Base-by-base conservation (phyloP, 768 basidiomycete genomes). In the Mycena belliarum region DNA sequence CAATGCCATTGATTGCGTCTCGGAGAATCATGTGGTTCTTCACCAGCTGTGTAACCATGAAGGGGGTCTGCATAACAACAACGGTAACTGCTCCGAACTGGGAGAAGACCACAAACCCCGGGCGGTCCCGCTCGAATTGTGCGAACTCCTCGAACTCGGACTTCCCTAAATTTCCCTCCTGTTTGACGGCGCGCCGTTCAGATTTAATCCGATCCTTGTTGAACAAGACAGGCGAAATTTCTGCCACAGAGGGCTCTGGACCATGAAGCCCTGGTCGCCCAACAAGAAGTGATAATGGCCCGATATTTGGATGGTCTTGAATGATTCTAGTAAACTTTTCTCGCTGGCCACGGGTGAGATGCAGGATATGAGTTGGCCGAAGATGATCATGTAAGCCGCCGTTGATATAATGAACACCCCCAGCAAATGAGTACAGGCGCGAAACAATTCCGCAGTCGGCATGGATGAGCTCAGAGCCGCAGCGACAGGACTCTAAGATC, bases 1-100 rank as follows among this genome's bases (percentile, higher is more conserved):
- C 67, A 24, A 73, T 49, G 0, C 75, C 74, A 61, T 74, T 74
- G 25, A 74, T 47, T 8, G 73, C 51, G 7, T 52, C 51, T 2
- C 32, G 29, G 8, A 18, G 29, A 15, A 43, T 44, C 9, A 37
- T 9, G 5, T 41, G 41, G 14, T 4, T 33, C 33, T 52, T 66
- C 14, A 65, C 50, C 1, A 66, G 47, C 23, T 63, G 57, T 1
- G 59, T 44, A 12, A 43, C 46, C 66, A 68, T 67, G 26, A 60
- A 57, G 8, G 60, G 42, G 10, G 66, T 59, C 38, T 67, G 66
- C 46, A 66, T 57, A 0, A 53, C 51, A 18, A 67, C 52, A 1
- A 67, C 60, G 6, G 55, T 51, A 18, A 63, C 55, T 1, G n/a
- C 35, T 2, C 65, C 61, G n/a, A 67, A 24, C n/a, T 61, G 50